Percentiles rank a stretch among this genome's conserved stretches.
phyloP scores from a whole-genome alignment of 345 rosid genomes.

The Populus simonii region DNA sequence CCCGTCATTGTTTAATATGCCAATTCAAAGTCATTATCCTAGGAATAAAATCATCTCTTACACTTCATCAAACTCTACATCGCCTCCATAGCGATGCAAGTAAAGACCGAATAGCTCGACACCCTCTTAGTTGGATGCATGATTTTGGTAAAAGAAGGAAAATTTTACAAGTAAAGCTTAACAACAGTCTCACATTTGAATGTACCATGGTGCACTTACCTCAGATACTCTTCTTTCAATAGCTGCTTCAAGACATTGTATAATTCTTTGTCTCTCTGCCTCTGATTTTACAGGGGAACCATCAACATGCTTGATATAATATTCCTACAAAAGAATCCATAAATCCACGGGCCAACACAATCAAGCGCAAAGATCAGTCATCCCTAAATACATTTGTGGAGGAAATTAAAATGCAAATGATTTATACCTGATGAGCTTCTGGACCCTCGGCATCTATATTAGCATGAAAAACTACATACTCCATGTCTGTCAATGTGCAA shows the following conservation, averaged over 20 bases:
- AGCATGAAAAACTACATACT: constrained; percentile 87
- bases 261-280: constrained; percentile 74
- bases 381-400: neutral
- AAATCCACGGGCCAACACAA: neutral
- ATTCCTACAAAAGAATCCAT: constrained; percentile 50
- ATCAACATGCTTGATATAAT: constrained; percentile 77
- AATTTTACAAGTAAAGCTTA: neutral
- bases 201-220: constrained; percentile 33
- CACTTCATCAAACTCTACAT: too few relatives aligned
- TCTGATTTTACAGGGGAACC: constrained; percentile 87
- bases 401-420: neutral
- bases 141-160: neutral
- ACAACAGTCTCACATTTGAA: neutral
- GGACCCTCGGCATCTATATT: constrained; percentile 70
- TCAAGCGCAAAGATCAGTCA: neutral
- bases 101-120: too few relatives aligned
- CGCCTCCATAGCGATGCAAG: too few relatives aligned
- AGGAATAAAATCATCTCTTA: too few relatives aligned
- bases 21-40: too few relatives aligned
- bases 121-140: neutral
- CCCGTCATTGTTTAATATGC: too few relatives aligned
- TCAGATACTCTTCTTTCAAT: constrained; percentile 89
- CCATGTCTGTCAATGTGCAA: constrained; percentile 92
- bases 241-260: constrained; percentile 92
- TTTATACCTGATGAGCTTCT: constrained; percentile 70